A percentile compares a stretch with the other conserved stretches of the same genome.
Evolutionary conservation across 192 early-diverging fungal species (phyloP).

Genomic region (Coemansia sp.): DNA sequence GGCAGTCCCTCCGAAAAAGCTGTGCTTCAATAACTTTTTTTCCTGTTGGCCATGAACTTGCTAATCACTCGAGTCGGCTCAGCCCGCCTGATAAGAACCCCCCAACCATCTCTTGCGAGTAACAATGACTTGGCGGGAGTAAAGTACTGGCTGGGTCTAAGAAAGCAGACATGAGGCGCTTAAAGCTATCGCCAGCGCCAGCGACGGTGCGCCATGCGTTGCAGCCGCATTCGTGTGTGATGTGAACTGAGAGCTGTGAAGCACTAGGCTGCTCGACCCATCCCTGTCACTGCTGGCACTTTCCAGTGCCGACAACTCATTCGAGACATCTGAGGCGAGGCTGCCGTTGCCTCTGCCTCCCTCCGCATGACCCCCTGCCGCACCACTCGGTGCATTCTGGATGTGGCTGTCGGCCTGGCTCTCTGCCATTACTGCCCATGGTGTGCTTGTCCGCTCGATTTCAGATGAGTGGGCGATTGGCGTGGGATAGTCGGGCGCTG

Average conservation of each 20-base stretch:
- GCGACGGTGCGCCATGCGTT: background rate
- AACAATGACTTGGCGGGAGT: too few species aligned
- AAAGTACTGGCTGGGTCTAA: background rate
- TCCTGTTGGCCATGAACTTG: too few species aligned
- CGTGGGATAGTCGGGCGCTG: background rate
- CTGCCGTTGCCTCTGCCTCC: too few species aligned
- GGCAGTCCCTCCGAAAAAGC: too few species aligned
- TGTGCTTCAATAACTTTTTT: too few species aligned
- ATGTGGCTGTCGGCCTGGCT: background rate
- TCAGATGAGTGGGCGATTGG: background rate
- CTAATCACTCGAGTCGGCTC: conserved; percentile 1
- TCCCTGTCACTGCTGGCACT: background rate
- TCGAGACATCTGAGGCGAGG: background rate
- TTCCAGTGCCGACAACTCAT: background rate
- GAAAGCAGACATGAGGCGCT: background rate
- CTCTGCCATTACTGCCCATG: background rate
- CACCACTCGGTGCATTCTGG: background rate
- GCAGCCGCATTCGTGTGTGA: background rate
- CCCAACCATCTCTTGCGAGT: background rate
- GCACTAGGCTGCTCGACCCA: background rate
- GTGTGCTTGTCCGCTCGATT: background rate
- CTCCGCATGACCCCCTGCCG: background rate
- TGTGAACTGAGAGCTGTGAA: background rate
- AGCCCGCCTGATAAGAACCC: background rate
- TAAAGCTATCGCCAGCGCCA: background rate